Base-by-base conservation (phyloP, 352 stramenopile species). In the Blastocystis sp. region DNA sequence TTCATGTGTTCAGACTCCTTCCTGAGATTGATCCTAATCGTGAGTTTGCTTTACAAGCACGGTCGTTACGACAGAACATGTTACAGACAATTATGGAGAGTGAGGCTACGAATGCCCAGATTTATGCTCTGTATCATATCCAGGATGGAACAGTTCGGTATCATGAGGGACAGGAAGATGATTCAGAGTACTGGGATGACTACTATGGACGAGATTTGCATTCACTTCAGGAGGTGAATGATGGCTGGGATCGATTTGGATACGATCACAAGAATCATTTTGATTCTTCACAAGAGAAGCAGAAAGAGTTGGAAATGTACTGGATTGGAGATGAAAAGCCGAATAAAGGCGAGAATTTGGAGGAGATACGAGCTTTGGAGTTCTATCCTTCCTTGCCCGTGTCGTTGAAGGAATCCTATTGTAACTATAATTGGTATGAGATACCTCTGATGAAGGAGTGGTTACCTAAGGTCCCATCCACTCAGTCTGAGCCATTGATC, bases 1-100 rank as follows among this genome's bases (percentile, higher is more conserved):
- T 73, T n/a, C 11, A 49, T 14, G n/a, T 49, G 7, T 73, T 73
- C 61, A 29, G 61, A 16, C n/a, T 49, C 32, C 32, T 73, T 7
- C 61, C 61, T 0, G 12, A 39, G 24, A 73, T 73, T n/a, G 61
- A 73, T 46, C 61, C 61, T 14, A 39, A 5, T 5, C 57, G 57
- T 29, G 57, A 66, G 24, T 66, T 66, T 29, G 57, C 24, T 21
- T 32, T 32, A 14, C 32, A 39, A n/a, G 61, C 61, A 39, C 61
- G 61, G 19, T 73, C 61, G 61, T 39, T 73, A 39, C 61, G 61
- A 9, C 61, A 73, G 61, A 73, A n/a, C 61, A 73, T 73, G 14
- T n/a, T 73, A 39, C 32, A 73, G 61, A 73, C 61, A 39, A 73
- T 73, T 46, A 7, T 73, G 61, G 61, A 73, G 5, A 49, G 24